Percentiles rank a stretch among this genome's conserved stretches.
These are phyloP conservation scores for Trypanosoma grayi DNA, from an alignment of 208 protist genomes.

Conservation along the genomic window DNA sequence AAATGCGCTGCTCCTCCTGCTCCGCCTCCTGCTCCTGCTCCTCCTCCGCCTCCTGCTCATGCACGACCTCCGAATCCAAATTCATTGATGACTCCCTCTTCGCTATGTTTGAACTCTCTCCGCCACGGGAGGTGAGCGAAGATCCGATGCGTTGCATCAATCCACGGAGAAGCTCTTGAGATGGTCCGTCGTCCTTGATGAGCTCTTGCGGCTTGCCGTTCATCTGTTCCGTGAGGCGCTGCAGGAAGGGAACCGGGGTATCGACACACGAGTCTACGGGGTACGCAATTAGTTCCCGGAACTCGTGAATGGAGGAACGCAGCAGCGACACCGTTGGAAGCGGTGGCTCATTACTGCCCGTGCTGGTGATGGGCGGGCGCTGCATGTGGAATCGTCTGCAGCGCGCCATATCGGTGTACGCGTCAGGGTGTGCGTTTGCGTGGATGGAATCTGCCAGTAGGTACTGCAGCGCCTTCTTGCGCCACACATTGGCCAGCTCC, in stretches of 20 bases:
- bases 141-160: conserved; percentile 41
- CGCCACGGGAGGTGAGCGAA: conserved; percentile 22
- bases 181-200: conserved; percentile 31
- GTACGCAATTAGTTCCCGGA: conserved; percentile 71
- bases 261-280: conserved; percentile 39
- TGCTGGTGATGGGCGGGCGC: conserved; percentile 10
- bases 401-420: conserved; percentile 45
- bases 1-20: conserved; percentile 72
- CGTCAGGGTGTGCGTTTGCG: conserved; percentile 39
- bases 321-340: conserved; percentile 37
- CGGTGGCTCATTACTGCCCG: background rate
- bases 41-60: conserved; percentile 87
- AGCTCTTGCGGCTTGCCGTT: conserved; percentile 35
- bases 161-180: conserved; percentile 31
- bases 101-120: conserved; percentile 7
- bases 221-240: conserved; percentile 53
- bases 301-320: conserved; percentile 60
- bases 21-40: conserved; percentile 86
- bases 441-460: conserved; percentile 62
- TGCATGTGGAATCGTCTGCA: conserved; percentile 47
- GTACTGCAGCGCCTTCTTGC: conserved; percentile 76
- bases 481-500: conserved; percentile 89
- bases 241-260: conserved; percentile 39
- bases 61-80: conserved; percentile 80
- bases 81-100: conserved; percentile 33